Evolutionary conservation across 306 rosid genomes (phyloP), one percentile per base, ranked within the genome.

Genomic region (Pyrus betulifolia): DNA sequence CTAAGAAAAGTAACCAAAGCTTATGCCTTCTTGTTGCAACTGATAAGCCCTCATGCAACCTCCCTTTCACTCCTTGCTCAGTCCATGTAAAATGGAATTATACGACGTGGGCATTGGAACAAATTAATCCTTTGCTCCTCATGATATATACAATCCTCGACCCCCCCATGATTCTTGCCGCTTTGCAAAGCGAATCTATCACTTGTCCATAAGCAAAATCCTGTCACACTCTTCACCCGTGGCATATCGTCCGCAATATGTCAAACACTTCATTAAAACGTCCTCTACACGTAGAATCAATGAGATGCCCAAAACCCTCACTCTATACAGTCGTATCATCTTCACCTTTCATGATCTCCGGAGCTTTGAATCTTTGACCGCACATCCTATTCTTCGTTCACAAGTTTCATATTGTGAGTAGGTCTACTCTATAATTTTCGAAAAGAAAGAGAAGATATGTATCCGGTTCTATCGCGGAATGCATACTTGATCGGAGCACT

Each of bases 151-250:
- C 91, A 78, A 94, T 82, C 84, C 98, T 89, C 8, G 93, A 86
- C 18, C 96, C 89, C 89, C 38, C 86, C 95, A 69, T 92, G 88
- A 89, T 86, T 70, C 91, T 87, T 72, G 86, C 85, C 25, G 81
- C 85, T 78, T 86, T 90, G 68, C 98, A 94, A 25, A 90, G 91
- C n/a, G 98, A 94, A 75, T 94, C 95, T 40, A 94, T 88, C 95
- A 88, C 85, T 85, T 88, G 93, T 4, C 79, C 84, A 74, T 86
- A 87, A 73, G 89, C 78, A 81, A 85, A 87, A 40, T 92, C 93
- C 84, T 85, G 78, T 8, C 22, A 88, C 77, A 70, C 88, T 74
- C 74, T 76, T 74, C 72, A 89, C 89, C 28, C 69, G 88, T 13
- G 93, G 91, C 85, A 90, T 82, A 79, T 86, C 86, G 69, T 94